These are phyloP conservation scores for Saccharomycopsis fodiens DNA, from an alignment of 805 yeast species.

Conservation along the genomic window DNA sequence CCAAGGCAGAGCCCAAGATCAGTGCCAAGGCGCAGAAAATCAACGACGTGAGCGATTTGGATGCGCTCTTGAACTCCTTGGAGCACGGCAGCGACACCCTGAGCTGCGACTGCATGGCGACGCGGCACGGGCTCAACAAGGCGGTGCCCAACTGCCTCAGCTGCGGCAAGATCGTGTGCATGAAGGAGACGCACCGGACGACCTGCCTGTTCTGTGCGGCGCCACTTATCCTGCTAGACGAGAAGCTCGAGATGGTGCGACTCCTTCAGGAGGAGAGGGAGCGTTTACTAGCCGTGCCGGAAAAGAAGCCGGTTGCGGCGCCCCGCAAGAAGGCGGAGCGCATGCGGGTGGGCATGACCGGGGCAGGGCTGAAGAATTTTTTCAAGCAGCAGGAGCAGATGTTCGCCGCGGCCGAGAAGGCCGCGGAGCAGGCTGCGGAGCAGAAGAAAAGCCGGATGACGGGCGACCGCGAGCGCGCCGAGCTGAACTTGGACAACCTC, in stretches of 20 bases:
- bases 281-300: slow-evolving; percentile 26
- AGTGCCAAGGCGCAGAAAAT: slow-evolving; percentile 36
- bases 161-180: slow-evolving; percentile 92
- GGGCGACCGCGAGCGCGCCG: slow-evolving; percentile 42
- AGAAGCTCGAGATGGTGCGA: slow-evolving; percentile 47
- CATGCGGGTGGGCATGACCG: slow-evolving; percentile 42
- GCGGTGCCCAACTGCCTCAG: slow-evolving; percentile 88
- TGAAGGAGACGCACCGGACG: slow-evolving; percentile 72
- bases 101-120: slow-evolving; percentile 77
- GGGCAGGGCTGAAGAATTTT: slow-evolving; percentile 51
- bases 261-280: slow-evolving; percentile 48
- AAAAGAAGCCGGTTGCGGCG: slow-evolving; percentile 19
- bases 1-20: slow-evolving; percentile 29
- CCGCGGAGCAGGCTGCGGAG: slow-evolving; percentile 30
- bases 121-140: slow-evolving; percentile 80
- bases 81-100: slow-evolving; percentile 31
- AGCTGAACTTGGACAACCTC: slow-evolving; percentile 62
- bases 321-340: slow-evolving; percentile 36
- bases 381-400: slow-evolving; percentile 63
- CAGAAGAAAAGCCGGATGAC: slow-evolving; percentile 23
- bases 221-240: slow-evolving; percentile 56
- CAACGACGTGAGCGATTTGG: slow-evolving; percentile 56
- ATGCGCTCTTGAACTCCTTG: slow-evolving; percentile 48
- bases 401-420: slow-evolving; percentile 51
- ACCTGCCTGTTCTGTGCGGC: slow-evolving; percentile 81